A percentile compares a stretch with the other conserved stretches of the same genome.
phyloP scores from a whole-genome alignment of 345 rosid species.

The Pistacia atlantica region DNA sequence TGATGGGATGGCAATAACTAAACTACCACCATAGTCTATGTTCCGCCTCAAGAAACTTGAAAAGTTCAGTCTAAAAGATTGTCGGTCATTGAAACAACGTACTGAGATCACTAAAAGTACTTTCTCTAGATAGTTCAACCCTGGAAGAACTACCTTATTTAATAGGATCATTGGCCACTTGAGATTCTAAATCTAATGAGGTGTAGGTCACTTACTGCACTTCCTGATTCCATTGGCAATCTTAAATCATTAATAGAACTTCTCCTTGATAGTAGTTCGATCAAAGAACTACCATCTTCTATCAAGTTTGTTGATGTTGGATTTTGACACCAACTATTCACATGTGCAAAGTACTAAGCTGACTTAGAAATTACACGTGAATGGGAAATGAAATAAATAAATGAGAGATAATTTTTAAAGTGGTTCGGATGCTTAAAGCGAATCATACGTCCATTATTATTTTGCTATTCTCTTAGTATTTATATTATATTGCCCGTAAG shows the following conservation, averaged over 20 bases:
- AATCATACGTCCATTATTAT: too few relatives aligned
- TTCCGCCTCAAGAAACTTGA: constrained; percentile 22
- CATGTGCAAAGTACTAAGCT: too few relatives aligned
- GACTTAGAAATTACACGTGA: too few relatives aligned
- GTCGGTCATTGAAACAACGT: constrained; percentile 14
- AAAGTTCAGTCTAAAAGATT: constrained; percentile 13
- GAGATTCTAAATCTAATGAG: constrained; percentile 12
- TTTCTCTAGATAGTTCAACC: constrained; percentile 13
- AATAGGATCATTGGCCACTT: constrained; percentile 16
- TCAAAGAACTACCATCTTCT: constrained; percentile 8
- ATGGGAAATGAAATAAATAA: too few relatives aligned
- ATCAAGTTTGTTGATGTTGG: neutral
- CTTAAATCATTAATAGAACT: constrained; percentile 14
- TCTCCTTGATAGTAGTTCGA: neutral
- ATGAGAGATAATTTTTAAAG: too few relatives aligned
- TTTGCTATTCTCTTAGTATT: too few relatives aligned
- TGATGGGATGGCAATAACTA: constrained; percentile 14
- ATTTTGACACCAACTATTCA: too few relatives aligned
- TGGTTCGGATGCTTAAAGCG: too few relatives aligned
- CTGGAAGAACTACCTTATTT: constrained; percentile 13
- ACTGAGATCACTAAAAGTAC: constrained; percentile 23
- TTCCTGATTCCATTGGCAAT: constrained; percentile 27
- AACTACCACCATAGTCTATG: constrained; percentile 12
- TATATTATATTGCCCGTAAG: too few relatives aligned
- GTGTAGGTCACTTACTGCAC: constrained; percentile 13